Evolutionary conservation across 1,284 basidiomycete genomes (phyloP).

Genomic region (Ustilago esculenta): DNA sequence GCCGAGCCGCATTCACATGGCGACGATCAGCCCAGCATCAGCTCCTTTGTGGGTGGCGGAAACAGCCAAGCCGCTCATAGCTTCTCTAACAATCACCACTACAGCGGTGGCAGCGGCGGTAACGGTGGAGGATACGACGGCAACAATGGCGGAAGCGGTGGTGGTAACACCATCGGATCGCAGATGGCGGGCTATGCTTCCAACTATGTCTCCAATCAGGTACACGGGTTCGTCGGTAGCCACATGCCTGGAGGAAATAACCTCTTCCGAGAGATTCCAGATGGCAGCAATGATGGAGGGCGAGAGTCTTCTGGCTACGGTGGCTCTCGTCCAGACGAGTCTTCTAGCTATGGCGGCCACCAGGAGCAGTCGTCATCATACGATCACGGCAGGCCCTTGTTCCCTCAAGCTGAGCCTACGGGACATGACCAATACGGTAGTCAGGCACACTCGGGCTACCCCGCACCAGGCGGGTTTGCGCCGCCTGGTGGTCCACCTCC

Average conservation of each 20-base stretch:
- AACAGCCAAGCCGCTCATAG: constrained; percentile 46
- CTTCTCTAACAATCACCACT: constrained; percentile 26
- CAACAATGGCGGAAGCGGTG: constrained; percentile 13
- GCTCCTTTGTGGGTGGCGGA: constrained; percentile 45
- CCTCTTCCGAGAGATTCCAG: constrained; percentile 35
- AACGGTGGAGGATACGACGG: constrained; percentile 1
- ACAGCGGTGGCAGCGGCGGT: constrained; percentile 15
- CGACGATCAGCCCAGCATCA: constrained; percentile 39
- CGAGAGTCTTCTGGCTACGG: constrained; percentile 3
- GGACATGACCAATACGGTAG: constrained; percentile 24
- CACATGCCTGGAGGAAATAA: constrained; percentile 29
- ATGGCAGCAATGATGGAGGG: constrained; percentile 5
- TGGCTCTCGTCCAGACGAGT: constrained; percentile 6
- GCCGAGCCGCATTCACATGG: constrained; percentile 58
- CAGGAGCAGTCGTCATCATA: no score
- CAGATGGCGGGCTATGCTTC: constrained; percentile 41
- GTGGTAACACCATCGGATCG: constrained; percentile 33
- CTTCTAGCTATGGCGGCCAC: neutral
- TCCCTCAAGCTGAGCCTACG: constrained; percentile 40
- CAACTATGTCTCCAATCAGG: constrained; percentile 46
- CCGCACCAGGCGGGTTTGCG: constrained; percentile 17
- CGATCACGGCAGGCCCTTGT: constrained; percentile 24
- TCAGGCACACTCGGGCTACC: constrained; percentile 5
- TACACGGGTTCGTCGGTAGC: constrained; percentile 39
- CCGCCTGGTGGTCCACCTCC: constrained; percentile 19